These are phyloP conservation scores for Podila horticola DNA, from an alignment of 192 early-diverging fungal genomes.

Conservation along the genomic window DNA sequence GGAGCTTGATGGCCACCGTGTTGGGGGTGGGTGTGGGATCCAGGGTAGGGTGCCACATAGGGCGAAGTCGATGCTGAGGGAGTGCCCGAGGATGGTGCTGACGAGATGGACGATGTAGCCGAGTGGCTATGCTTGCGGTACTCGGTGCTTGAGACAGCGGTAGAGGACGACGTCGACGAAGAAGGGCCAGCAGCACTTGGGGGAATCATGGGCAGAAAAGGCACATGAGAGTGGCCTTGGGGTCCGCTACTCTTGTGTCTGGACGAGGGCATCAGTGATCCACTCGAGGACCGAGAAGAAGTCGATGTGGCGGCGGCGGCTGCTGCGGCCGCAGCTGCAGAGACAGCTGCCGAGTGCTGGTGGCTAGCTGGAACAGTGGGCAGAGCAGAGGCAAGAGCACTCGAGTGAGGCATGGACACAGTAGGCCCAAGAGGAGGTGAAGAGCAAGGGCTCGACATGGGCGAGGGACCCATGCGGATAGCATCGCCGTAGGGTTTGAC, in stretches of 20 bases:
- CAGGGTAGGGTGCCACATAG: constrained; percentile 27
- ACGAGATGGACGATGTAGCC: constrained; percentile 23
- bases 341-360: constrained; percentile 46
- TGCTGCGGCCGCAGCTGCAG: constrained; percentile 39
- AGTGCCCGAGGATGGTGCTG: constrained; percentile 30
- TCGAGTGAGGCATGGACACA: not conserved
- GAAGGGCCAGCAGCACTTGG: not conserved
- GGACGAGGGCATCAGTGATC: constrained; percentile 11
- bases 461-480: constrained; percentile 31
- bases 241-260: not conserved
- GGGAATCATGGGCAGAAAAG: not conserved
- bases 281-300: not conserved
- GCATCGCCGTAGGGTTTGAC: constrained; percentile 31
- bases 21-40: constrained; percentile 10
- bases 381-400: constrained; percentile 31
- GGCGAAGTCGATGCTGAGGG: constrained; percentile 32
- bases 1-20: constrained; percentile 13
- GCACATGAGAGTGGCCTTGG: not conserved
- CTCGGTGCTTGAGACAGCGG: constrained; percentile 6
- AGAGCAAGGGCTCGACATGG: constrained; percentile 40
- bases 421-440: constrained; percentile 35
- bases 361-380: constrained; percentile 42
- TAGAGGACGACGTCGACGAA: not conserved
- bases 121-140: constrained; percentile 23
- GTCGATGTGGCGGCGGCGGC: constrained; percentile 27